Base-by-base conservation (phyloP, 306 rosid genomes). In the Hylodesmum podocarpum region DNA sequence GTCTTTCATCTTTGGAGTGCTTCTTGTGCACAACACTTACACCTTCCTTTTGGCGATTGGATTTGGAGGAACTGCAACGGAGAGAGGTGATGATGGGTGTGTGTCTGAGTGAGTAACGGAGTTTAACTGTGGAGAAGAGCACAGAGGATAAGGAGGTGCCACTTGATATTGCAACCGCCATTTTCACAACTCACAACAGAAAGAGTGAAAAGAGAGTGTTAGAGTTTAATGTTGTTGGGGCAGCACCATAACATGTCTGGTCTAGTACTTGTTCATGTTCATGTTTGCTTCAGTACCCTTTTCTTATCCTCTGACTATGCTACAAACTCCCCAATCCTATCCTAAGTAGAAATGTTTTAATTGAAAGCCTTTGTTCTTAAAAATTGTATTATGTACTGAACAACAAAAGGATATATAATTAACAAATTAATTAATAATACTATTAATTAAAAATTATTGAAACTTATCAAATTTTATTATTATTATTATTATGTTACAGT, bases 161-260 rank as follows among this genome's bases (percentile, higher is more conserved):
- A 81, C 81, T 88, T n/a, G 89, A 82, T 19, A 91, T 75, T 76
- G 93, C 86, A 63, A 80, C 87, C 15, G 91, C 97, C 98, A 93
- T 91, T 86, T 54, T 19, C 69, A 40, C 68, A 34, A 46, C n/a
- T n/a, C 8, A 44, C 8, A 18, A 6, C n/a, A n/a, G n/a, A n/a
- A n/a, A n/a, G n/a, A n/a, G n/a, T n/a, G n/a, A n/a, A n/a, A n/a
- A n/a, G n/a, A n/a, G n/a, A n/a, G 61, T 8, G 61, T 22, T 6
- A 3, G 14, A 29, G 41, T n/a, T 59, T 24, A 59, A 41, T 28
- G 41, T 57, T 25, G 66, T 34, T n/a, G 22, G 5, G 12, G 18
- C 34, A 25, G 33, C 63, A 14, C 36, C 36, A 33, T 33, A n/a
- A n/a, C n/a, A n/a, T n/a, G n/a, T n/a, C n/a, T n/a, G n/a, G n/a